Conservation (phyloP, 768 basidiomycete genomes). For the Kwoniella mangroviensis region DNA sequence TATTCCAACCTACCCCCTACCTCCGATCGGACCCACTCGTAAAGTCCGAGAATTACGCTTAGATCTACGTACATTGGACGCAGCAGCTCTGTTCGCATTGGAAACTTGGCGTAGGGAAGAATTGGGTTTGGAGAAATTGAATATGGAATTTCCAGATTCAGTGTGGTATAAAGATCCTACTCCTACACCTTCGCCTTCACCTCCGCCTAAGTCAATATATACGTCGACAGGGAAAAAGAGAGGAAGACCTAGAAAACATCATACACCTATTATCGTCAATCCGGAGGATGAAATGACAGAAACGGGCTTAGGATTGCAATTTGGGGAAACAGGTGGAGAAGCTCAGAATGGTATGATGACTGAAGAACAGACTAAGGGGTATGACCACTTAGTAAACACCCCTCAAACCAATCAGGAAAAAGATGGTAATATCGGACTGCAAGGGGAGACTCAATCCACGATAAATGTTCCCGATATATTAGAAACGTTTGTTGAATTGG, state of each 20-base stretch:
- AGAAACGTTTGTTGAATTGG: background rate
- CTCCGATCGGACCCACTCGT: slow-evolving; percentile 36
- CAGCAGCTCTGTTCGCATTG: slow-evolving; percentile 43
- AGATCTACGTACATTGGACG: slow-evolving; percentile 43
- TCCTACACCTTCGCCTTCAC: slow-evolving; percentile 26
- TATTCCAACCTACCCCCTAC: slow-evolving; percentile 24
- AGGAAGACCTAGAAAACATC: slow-evolving; percentile 9
- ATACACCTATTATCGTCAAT: background rate
- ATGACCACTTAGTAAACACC: background rate
- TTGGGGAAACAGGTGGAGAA: background rate
- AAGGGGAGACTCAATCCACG: background rate
- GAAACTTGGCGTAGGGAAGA: slow-evolving; percentile 44
- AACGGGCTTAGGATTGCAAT: background rate
- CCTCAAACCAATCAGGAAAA: background rate
- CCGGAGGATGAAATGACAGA: background rate
- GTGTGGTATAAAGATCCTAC: slow-evolving; percentile 42
- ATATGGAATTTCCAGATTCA: slow-evolving; percentile 41
- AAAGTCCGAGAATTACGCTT: slow-evolving; percentile 43
- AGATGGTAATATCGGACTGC: background rate
- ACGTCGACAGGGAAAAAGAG: background rate
- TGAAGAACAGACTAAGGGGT: background rate
- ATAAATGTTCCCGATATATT: background rate
- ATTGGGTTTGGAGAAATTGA: slow-evolving; percentile 33
- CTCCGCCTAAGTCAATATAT: slow-evolving; percentile 2
- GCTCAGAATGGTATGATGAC: background rate